phyloP scores from a whole-genome alignment of 2,329 filamentous ascomycete genomes.

The Cladosporium sp. region DNA sequence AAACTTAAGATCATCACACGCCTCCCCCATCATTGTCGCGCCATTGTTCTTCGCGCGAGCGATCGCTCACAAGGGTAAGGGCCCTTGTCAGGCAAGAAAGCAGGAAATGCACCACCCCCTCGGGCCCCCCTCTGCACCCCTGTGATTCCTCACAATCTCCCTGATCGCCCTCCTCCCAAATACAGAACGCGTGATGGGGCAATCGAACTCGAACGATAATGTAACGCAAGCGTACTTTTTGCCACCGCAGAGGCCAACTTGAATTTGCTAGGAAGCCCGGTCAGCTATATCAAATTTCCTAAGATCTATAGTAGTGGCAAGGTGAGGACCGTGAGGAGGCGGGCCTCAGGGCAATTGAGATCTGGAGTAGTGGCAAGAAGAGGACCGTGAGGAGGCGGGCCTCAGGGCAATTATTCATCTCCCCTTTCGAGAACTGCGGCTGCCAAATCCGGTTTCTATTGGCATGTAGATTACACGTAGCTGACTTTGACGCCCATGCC shows the following conservation, averaged over 20 bases:
- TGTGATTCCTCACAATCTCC: slow-evolving; percentile 3
- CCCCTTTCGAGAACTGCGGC: not conserved
- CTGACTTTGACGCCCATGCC: slow-evolving; percentile 98
- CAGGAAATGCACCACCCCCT: not conserved
- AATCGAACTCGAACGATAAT: not conserved
- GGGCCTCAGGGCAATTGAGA: not conserved
- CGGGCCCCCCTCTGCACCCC: not conserved
- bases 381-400: not conserved
- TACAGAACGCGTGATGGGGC: not conserved
- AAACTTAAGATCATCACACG: slow-evolving; percentile 12
- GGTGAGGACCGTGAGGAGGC: not conserved
- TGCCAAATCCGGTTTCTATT: not conserved
- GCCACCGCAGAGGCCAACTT: not conserved
- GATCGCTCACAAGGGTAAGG: not conserved
- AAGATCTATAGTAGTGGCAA: not conserved
- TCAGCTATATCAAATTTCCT: slow-evolving; percentile 17
- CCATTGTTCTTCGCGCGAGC: not conserved
- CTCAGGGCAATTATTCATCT: not conserved
- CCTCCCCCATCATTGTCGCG: not conserved
- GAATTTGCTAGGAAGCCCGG: not conserved
- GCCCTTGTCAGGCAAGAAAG: not conserved
- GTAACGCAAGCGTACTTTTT: not conserved
- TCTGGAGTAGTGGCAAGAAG: not conserved
- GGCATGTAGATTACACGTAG: slow-evolving; percentile 65
- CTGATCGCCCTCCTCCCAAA: not conserved